Base-by-base conservation (phyloP, 2,329 filamentous ascomycete species). In the Exserohilum turcica region DNA sequence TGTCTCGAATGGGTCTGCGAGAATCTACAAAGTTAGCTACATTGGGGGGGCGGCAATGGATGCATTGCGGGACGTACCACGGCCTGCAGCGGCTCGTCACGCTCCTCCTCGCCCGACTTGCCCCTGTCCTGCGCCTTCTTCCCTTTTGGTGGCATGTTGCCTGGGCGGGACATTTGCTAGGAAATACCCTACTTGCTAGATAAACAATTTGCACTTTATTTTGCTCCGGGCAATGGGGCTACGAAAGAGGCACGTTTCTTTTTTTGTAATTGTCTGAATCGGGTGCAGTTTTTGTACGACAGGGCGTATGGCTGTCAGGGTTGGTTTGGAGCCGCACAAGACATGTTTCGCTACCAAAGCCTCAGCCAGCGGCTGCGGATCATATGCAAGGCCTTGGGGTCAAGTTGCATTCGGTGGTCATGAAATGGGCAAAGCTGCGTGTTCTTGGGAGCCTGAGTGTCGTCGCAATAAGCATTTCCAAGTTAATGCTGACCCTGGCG, bases 1-100 rank as follows among this genome's bases (percentile, higher is more conserved):
- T 42, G 91, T 92, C 76, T 97, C 92, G 74, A 96, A 99, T 1
- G 91, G 92, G 80, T 99, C 94, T 61, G 93, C 90, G 60, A 99
- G 86, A 54, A 99, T 83, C 89, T 94, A 68, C 27, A 44, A 36
- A 42, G 51, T 71, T 43, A 72, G 65, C 43, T 52, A 28, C 31
- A 33, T 45, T 43, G 48, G 48, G 38, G 36, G 19, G 18, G 21
- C 32, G 2, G 16, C 15, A 38, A 45, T 35, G 49, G 28, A 49
- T 27, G 51, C 36, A 54, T 43, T 29, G 51, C 51, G 40, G 21
- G 44, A 77, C 81, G 58, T 75, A 84, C 81, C 54, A 87, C 84
- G 40, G 85, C 85, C 76, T 86, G 84, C 28, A 88, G 77, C 13
- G 83, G 80, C 59, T 87, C 83, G 60, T 86, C 84, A 53, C 82